Base-by-base conservation (phyloP, 1,284 basidiomycete species). In the Cutaneotrichosporon sp. region DNA sequence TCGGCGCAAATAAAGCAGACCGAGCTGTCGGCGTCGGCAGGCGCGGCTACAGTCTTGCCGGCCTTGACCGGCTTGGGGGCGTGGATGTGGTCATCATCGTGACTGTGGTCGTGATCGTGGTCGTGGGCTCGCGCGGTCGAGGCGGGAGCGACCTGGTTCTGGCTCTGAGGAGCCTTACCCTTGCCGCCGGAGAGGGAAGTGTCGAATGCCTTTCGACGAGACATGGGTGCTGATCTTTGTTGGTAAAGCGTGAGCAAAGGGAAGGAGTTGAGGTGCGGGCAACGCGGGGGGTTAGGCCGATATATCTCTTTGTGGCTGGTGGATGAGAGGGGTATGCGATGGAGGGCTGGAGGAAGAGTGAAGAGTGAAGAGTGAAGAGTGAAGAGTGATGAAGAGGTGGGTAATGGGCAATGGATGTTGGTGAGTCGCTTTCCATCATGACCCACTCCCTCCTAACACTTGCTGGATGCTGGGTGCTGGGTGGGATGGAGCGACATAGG, bases 1-100 rank as follows among this genome's bases (percentile, higher is more conserved):
- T 99, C 94, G 1, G 95, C 94, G 73, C 95, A 99, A 77, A 99
- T 98, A 84, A 89, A 95, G 81, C 97, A 99, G 4, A 89, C 77
- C 16, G 80, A 74, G 72, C 84, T 83, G 54, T 83, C 81, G 2
- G 68, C 58, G 43, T 67, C 69, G 1, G 66, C 52, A 10, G 66
- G 60, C 0, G 60, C 47, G 34, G 50, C 50, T 14, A 59, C 34
- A 20, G 46, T 53, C 34, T 53, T 53, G 58, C 31, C 42, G 43
- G 25, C 42, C 20, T 45, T 51, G 5, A 54, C 58, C 3, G 58
- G 52, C 8, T 36, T 54, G 29, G 54, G 51, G 2, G n/a, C 22
- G 5, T 36, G 18, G 34, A 33, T 38, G 34, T 53, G 33, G 51
- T 34, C 33, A 22, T 52, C 18, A 11, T 14, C 10, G 8, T 50